Percentiles rank a stretch among this genome's conserved stretches.
Conservation (phyloP, 306 rosid species). For the Cucurbita ficifolia region DNA sequence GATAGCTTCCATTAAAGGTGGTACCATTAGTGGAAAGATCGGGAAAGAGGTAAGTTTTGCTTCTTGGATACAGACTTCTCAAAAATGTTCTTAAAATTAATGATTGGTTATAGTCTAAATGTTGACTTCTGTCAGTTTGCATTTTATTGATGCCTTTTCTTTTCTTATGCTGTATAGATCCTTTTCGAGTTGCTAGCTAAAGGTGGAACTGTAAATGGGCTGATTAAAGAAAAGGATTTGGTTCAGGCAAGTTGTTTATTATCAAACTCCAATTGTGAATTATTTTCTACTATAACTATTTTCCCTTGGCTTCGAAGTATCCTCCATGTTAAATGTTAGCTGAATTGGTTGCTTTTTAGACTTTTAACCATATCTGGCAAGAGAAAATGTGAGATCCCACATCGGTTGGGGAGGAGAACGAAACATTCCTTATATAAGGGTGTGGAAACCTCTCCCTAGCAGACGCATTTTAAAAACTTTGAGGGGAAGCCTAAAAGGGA, state of each 20-base stretch:
- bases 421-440: no score
- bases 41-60: slow-evolving; percentile 66
- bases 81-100: not conserved
- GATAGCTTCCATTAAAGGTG: slow-evolving; percentile 72
- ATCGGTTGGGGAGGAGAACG: no score
- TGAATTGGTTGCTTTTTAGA: not conserved
- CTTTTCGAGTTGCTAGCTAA: slow-evolving; percentile 73
- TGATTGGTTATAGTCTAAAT: not conserved
- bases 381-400: not conserved
- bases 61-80: not conserved
- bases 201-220: slow-evolving; percentile 80
- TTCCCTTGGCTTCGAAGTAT: not conserved
- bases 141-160: not conserved
- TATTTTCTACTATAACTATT: not conserved
- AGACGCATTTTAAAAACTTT: no score
- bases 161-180: slow-evolving; percentile 35
- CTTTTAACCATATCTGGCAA: not conserved
- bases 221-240: slow-evolving; percentile 68
- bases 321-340: not conserved
- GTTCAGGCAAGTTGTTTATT: slow-evolving; percentile 54
- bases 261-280: not conserved
- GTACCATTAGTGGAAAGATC: slow-evolving; percentile 78
- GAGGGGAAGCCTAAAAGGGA: no score
- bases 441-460: no score
- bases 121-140: not conserved